These are phyloP conservation scores for Cladosporium sp. DNA, from an alignment of 2,329 filamentous ascomycete genomes.

Conservation along the genomic window DNA sequence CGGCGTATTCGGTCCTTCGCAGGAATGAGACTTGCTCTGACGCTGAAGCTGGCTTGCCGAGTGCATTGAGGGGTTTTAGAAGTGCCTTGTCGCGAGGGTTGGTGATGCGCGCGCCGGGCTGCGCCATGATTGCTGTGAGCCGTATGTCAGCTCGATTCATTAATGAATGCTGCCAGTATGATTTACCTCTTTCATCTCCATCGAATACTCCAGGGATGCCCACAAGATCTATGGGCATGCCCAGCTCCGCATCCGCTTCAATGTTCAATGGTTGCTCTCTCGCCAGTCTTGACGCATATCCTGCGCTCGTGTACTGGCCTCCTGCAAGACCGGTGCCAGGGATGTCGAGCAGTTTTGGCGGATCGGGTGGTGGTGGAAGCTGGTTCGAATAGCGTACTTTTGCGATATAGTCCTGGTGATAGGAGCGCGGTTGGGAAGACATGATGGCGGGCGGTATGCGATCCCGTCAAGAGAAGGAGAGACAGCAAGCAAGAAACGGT, in stretches of 20 bases:
- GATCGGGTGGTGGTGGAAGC: conserved; percentile 87
- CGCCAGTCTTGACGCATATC: conserved; percentile 83
- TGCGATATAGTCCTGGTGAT: conserved; percentile 95
- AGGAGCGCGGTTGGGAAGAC: conserved; percentile 34
- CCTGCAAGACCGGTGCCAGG: conserved; percentile 86
- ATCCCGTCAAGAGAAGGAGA: not conserved
- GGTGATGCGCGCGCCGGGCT: conserved; percentile 64
- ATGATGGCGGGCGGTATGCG: not conserved
- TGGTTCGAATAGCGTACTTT: conserved; percentile 94
- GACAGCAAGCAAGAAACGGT: not conserved
- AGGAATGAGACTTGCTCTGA: conserved; percentile 86
- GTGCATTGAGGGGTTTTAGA: conserved; percentile 74
- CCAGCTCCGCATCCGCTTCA: conserved; percentile 94
- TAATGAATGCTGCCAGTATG: not conserved
- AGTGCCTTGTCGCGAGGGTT: conserved; percentile 83
- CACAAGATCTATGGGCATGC: conserved; percentile 94
- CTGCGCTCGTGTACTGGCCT: conserved; percentile 83
- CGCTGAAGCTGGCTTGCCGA: conserved; percentile 76
- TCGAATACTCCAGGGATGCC: conserved; percentile 94
- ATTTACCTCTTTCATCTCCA: conserved; percentile 82
- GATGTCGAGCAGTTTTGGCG: conserved; percentile 94
- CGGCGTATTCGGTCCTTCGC: conserved; percentile 93
- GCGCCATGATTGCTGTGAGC: conserved; percentile 53
- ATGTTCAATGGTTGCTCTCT: conserved; percentile 93
- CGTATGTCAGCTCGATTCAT: conserved; percentile 17